Evolutionary conservation across 2,329 filamentous ascomycete genomes (phyloP), one percentile per base, ranked within the genome.

Genomic region (Clarireedia monteithiana): DNA sequence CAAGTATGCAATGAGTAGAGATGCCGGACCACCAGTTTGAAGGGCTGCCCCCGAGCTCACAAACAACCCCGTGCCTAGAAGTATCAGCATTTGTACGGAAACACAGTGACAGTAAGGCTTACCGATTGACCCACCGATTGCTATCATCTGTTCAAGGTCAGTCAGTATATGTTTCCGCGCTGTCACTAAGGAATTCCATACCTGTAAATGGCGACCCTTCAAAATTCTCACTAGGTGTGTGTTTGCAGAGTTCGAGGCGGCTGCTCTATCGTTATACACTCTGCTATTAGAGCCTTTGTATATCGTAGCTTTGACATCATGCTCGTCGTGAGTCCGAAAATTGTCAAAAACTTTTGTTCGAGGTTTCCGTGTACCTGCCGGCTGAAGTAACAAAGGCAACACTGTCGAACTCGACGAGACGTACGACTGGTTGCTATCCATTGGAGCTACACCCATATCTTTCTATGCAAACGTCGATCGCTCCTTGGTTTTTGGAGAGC

Each of bases 91-190:
- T 7, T 10, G 5, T 6, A 10, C n/a, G 14, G 9, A 14, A 2
- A 23, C 26, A 30, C 6, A 14, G 6, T 1, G 14, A 36, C 14
- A 40, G 17, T 10, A 85, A 15, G 40, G 63, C 51, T 62, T 74
- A 82, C 88, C 88, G 66, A 96, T 95, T 14, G 88, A 92, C 46
- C 91, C 91, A 65, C 91, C 91, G 62, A 96, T 95, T 17, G 92
- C 92, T 76, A 96, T 96, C 91, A 96, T 96, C 75, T 96, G 91
- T 24, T 20, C 12, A 15, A 27, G 34, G 52, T 55, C 45, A 55
- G 52, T 55, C 45, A 55, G 42, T 44, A 30, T n/a, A 12, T 50
- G 12, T 7, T 38, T 15, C 3, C 23, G 14, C 26, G 14, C 12
- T 30, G 14, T 14, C 26, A 6, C 6, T 14, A 12, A 17, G 23